Base-by-base conservation (phyloP, 2,329 filamentous ascomycete species). In the Calonectria multiphialidica region DNA sequence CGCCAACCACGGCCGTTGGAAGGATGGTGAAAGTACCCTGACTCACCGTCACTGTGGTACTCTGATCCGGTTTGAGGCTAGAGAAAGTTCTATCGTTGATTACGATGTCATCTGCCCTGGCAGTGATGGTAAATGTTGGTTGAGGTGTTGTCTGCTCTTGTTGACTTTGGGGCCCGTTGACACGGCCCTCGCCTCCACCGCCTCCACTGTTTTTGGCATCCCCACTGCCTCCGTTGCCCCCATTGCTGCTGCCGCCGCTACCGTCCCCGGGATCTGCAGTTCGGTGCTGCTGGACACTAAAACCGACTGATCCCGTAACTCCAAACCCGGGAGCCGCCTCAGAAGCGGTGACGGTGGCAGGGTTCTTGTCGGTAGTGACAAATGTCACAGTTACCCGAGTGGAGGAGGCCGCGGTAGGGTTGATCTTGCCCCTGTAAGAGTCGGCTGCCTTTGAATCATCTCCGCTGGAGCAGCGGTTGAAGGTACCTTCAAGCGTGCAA, bases 331-430 rank as follows among this genome's bases (percentile, higher is more conserved):
- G 87, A 6, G 83, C 80, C 5, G 78, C 71, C 18, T 84, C 80
- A 2, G 84, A 82, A 1, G 86, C 77, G 71, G 83, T 82, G 3
- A 89, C 83, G 18, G 90, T 87, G 10, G 86, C 84, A 0, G 89
- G 88, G 68, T 90, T 90, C 77, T 89, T 90, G 77, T 89, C 88
- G 3, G 88, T 89, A 2, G 88, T 89, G 63, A 87, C 78, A 57
- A 89, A 86, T 4, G 85, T 87, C 57, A 88, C 75, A 7, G 85
- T 85, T 30, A 76, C 25, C 61, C 75, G 71, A 59, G 66, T 66
- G 42, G 59, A 66, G 30, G 70, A 75, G 57, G 65, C 67, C 13
- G 67, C 78, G 66, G 33, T 47, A 21, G n/a, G 63, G 68, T 72
- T 71, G n/a, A 47, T 65, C 42, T 53, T 69, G 23, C 71, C 53